Evolutionary conservation across 805 yeast species (phyloP).

Genomic region (Ogataea pini): DNA sequence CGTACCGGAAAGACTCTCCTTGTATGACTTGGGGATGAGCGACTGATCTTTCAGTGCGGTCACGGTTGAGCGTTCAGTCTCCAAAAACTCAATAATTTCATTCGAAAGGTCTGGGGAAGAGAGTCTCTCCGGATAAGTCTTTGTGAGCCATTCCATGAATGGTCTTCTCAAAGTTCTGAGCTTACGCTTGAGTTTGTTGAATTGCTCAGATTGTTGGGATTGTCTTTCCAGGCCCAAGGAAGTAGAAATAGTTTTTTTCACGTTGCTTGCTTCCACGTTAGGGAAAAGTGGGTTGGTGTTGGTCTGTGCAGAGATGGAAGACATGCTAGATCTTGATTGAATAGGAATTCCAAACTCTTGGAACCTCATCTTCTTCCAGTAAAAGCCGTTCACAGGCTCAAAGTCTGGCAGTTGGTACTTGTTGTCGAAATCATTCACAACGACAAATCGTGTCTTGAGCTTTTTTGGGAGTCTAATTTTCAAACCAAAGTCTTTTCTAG

Average conservation of each 20-base stretch:
- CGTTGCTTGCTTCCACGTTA: constrained; percentile 21
- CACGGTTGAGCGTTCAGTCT: constrained; percentile 23
- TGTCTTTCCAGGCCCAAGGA: constrained; percentile 28
- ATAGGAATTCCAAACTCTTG: constrained; percentile 65
- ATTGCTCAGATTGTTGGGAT: constrained; percentile 23
- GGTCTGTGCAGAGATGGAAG: constrained; percentile 7
- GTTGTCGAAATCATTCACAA: constrained; percentile 67
- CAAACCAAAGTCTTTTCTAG: constrained; percentile 74
- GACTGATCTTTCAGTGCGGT: constrained; percentile 9
- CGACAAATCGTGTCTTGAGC: constrained; percentile 57
- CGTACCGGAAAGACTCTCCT: constrained; percentile 49
- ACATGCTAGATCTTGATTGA: constrained; percentile 20
- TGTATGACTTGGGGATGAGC: constrained; percentile 23
- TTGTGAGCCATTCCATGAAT: constrained; percentile 56
- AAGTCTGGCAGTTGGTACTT: constrained; percentile 68
- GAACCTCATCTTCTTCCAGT: constrained; percentile 62
- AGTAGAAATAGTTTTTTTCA: constrained; percentile 29
- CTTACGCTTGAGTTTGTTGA: constrained; percentile 35
- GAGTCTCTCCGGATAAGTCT: constrained; percentile 47
- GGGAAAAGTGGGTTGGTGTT: constrained; percentile 44
- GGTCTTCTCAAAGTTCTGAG: constrained; percentile 51
- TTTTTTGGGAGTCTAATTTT: constrained; percentile 69
- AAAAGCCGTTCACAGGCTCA: constrained; percentile 60
- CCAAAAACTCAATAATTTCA: constrained; percentile 44
- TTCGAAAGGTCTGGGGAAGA: constrained; percentile 38